Conservation (phyloP, 2,329 filamentous ascomycete species). For the Celoporthe dispersa region DNA sequence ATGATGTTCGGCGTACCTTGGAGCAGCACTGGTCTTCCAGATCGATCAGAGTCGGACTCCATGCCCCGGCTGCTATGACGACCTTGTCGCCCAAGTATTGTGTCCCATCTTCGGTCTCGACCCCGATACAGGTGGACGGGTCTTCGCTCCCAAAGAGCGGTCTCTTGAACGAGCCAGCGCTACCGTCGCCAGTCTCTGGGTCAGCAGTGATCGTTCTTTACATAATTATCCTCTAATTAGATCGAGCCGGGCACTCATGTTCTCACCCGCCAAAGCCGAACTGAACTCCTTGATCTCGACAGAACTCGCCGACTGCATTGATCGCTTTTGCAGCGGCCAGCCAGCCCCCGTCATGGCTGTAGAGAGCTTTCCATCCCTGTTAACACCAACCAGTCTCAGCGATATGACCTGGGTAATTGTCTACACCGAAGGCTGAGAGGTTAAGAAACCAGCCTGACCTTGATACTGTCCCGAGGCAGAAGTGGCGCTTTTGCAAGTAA, state of each 20-base stretch:
- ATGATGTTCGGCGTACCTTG: conserved; percentile 35
- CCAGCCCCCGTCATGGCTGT: conserved; percentile 50
- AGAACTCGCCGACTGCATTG: conserved; percentile 47
- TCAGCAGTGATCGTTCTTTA: neutral
- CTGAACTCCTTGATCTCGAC: conserved; percentile 44
- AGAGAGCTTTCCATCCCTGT: conserved; percentile 51
- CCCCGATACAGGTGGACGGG: conserved; percentile 42
- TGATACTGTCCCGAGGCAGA: conserved; percentile 45
- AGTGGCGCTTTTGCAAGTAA: conserved; percentile 47
- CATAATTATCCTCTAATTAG: neutral
- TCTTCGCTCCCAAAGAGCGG: conserved; percentile 44
- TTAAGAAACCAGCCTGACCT: conserved; percentile 33
- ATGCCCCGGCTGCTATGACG: conserved; percentile 47
- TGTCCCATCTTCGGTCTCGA: conserved; percentile 47
- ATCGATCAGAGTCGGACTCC: conserved; percentile 42
- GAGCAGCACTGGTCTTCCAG: conserved; percentile 44
- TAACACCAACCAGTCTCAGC: neutral
- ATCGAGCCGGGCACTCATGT: neutral
- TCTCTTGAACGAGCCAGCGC: conserved; percentile 49
- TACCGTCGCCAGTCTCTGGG: conserved; percentile 19
- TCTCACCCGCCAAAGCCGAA: conserved; percentile 46
- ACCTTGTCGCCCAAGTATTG: conserved; percentile 49
- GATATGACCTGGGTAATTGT: neutral
- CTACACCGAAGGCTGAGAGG: neutral
- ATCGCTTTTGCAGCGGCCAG: conserved; percentile 52